Percentiles rank a stretch among this genome's conserved stretches.
phyloP scores from a whole-genome alignment of 2,329 filamentous ascomycete species.

The Rutstroemia sp. region DNA sequence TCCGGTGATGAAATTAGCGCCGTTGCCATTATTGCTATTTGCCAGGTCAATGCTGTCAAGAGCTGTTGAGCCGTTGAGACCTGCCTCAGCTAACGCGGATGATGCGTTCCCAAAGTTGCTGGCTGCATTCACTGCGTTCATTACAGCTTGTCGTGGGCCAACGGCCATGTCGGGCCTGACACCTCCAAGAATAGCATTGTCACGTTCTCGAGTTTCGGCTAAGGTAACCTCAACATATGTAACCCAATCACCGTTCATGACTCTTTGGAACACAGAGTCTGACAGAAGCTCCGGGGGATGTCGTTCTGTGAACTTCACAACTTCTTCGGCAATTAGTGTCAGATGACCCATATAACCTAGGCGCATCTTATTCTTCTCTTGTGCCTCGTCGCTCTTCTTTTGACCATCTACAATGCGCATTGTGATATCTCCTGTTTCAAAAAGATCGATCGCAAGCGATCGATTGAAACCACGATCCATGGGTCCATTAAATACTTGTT shows the following conservation, averaged over 20 bases:
- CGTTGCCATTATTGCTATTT: slow-evolving; percentile 55
- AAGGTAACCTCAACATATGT: slow-evolving; percentile 90
- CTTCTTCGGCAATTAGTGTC: slow-evolving; percentile 94
- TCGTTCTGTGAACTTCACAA: slow-evolving; percentile 95
- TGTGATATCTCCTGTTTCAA: slow-evolving; percentile 83
- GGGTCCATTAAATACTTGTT: slow-evolving; percentile 97
- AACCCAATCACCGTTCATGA: slow-evolving; percentile 86
- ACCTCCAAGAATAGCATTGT: slow-evolving; percentile 96
- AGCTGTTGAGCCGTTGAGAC: slow-evolving; percentile 55
- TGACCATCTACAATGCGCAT: slow-evolving; percentile 90
- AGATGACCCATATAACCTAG: slow-evolving; percentile 98
- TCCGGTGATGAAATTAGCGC: slow-evolving; percentile 57
- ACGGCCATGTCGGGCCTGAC: slow-evolving; percentile 87
- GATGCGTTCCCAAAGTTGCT: slow-evolving; percentile 49
- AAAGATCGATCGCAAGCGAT: slow-evolving; percentile 82
- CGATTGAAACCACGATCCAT: slow-evolving; percentile 96
- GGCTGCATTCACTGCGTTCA: slow-evolving; percentile 49
- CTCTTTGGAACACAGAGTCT: slow-evolving; percentile 74
- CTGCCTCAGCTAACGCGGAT: slow-evolving; percentile 70
- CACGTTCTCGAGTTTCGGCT: slow-evolving; percentile 86
- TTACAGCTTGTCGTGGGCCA: slow-evolving; percentile 60
- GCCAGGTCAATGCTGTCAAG: slow-evolving; percentile 57
- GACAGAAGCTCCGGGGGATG: slow-evolving; percentile 85
- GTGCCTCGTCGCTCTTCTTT: slow-evolving; percentile 75
- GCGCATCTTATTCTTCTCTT: slow-evolving; percentile 76